phyloP scores from a whole-genome alignment of 2,329 filamentous ascomycete species.

The Beauveria scarabaeidicola region DNA sequence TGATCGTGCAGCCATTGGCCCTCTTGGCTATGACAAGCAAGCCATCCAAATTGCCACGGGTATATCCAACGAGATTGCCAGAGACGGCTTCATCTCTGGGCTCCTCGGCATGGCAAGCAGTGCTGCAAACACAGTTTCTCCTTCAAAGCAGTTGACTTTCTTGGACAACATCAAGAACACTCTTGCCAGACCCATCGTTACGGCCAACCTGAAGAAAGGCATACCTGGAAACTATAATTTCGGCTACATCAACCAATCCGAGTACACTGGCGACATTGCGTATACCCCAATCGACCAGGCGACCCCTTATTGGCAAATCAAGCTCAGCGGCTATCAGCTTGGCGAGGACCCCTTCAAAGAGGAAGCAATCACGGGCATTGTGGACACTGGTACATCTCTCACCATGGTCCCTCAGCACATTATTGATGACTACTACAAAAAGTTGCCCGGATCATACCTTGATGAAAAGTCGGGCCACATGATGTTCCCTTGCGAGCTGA shows the following conservation, averaged over 20 bases:
- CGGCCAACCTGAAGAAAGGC: conserved; percentile 25
- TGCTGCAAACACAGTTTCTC: conserved; percentile 25
- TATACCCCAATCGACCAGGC: conserved; percentile 44
- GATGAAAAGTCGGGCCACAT: conserved; percentile 43
- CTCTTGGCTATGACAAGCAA: conserved; percentile 49
- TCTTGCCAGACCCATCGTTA: conserved; percentile 27
- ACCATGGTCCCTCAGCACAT: conserved; percentile 47
- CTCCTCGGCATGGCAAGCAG: conserved; percentile 28
- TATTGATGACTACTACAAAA: conserved; percentile 50
- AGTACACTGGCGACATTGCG: conserved; percentile 49
- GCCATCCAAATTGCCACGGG: conserved; percentile 56
- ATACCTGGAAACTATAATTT: conserved; percentile 31
- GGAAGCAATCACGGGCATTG: conserved; percentile 44
- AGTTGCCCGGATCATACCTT: conserved; percentile 43
- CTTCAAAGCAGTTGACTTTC: conserved; percentile 24
- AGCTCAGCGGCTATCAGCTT: conserved; percentile 45
- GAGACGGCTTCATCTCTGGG: conserved; percentile 27
- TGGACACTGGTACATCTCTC: conserved; percentile 64
- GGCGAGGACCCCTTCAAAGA: conserved; percentile 24
- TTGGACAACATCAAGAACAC: conserved; percentile 26
- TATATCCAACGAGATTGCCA: conserved; percentile 39
- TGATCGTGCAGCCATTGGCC: conserved; percentile 55
- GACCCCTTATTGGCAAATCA: conserved; percentile 56
- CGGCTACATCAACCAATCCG: conserved; percentile 42
- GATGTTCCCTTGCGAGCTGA: conserved; percentile 46